A percentile compares a stretch with the other conserved stretches of the same genome.
Evolutionary conservation across 1,284 basidiomycete species (phyloP).

Genomic region (Meira miltonrushii): DNA sequence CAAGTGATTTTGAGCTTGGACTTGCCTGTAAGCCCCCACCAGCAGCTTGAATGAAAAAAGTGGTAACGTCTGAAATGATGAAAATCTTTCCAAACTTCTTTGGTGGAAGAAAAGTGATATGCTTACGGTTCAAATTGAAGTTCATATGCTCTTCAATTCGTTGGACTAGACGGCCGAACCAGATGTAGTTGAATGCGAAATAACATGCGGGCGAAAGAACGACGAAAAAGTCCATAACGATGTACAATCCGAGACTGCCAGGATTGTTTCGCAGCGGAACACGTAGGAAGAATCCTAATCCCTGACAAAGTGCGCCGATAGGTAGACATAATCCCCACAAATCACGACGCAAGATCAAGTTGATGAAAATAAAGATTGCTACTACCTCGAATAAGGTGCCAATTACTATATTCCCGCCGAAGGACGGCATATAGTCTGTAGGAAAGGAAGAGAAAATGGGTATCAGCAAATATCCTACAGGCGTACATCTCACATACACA

Average conservation of each 20-base stretch:
- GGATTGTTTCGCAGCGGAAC: conserved; percentile 17
- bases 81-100: conserved; percentile 24
- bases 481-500: neutral
- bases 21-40: conserved; percentile 22
- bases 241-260: conserved; percentile 19
- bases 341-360: conserved; percentile 19
- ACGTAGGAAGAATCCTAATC: conserved; percentile 24
- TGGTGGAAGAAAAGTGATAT: conserved; percentile 18
- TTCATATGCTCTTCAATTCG: conserved; percentile 21
- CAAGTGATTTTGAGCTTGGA: conserved; percentile 16
- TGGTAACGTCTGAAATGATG: conserved; percentile 31
- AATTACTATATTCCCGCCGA: conserved; percentile 23
- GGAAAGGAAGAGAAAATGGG: neutral
- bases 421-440: conserved; percentile 20
- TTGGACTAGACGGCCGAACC: conserved; percentile 26
- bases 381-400: conserved; percentile 18
- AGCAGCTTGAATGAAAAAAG: conserved; percentile 16
- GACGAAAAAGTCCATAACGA: conserved; percentile 24
- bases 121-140: neutral
- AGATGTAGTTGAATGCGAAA: conserved; percentile 34
- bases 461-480: neutral
- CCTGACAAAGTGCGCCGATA: conserved; percentile 23
- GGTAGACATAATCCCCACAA: conserved; percentile 32
- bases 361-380: conserved; percentile 14
- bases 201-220: conserved; percentile 30